These are phyloP conservation scores for Endocalyx cinctus DNA, from an alignment of 2,329 filamentous ascomycete species.

Conservation along the genomic window DNA sequence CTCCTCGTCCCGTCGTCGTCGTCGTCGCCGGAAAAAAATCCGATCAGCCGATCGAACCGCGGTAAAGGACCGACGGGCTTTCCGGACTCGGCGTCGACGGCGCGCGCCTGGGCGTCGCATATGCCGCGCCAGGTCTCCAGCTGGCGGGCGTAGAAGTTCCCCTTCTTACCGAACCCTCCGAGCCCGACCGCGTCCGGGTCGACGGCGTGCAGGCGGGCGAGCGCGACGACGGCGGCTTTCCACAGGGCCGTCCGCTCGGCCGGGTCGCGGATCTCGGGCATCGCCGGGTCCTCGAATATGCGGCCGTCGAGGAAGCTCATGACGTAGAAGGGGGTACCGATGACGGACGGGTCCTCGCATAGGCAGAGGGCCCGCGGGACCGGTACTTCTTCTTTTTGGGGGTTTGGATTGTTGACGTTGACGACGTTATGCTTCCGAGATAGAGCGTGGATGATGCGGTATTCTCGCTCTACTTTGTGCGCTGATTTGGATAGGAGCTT, in stretches of 20 bases:
- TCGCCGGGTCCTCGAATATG: slow-evolving; percentile 83
- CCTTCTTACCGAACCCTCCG: slow-evolving; percentile 64
- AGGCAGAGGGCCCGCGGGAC: slow-evolving; percentile 80
- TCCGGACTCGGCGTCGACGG: slow-evolving; percentile 71
- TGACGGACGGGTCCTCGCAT: slow-evolving; percentile 73
- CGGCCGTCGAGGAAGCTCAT: slow-evolving; percentile 95
- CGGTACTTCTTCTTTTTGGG: slow-evolving; percentile 72
- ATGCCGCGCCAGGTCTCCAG: slow-evolving; percentile 78
- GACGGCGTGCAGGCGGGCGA: slow-evolving; percentile 81
- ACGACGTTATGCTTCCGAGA: too few relatives aligned
- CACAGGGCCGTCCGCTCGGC: slow-evolving; percentile 75
- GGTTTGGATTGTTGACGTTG: too few relatives aligned
- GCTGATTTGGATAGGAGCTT: slow-evolving; percentile 88
- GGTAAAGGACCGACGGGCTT: slow-evolving; percentile 77
- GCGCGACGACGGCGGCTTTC: slow-evolving; percentile 75
- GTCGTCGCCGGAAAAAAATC: slow-evolving; percentile 67
- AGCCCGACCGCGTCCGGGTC: slow-evolving; percentile 63
- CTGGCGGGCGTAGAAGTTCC: slow-evolving; percentile 82
- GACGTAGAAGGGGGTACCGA: slow-evolving; percentile 93
- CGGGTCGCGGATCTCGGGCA: slow-evolving; percentile 59
- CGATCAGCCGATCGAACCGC: slow-evolving; percentile 73
- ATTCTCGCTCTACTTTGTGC: slow-evolving; percentile 95
- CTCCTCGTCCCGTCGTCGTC: background rate
- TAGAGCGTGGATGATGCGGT: slow-evolving; percentile 82
- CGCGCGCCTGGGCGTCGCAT: slow-evolving; percentile 69